Conservation (phyloP, 1,284 basidiomycete species). For the Ganoderma lingzhi region DNA sequence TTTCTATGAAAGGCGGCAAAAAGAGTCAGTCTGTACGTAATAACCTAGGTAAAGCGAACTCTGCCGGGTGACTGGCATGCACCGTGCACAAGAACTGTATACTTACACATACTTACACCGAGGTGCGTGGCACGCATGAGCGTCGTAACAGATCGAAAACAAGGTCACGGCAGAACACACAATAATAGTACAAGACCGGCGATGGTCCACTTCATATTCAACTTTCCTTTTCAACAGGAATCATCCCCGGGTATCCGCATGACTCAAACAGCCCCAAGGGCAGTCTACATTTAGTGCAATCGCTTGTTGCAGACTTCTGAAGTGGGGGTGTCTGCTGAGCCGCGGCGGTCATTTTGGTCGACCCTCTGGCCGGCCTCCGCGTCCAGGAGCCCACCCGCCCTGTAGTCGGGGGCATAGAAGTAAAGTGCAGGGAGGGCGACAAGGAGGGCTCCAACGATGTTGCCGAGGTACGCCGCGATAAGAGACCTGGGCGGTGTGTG, state of each 20-base stretch:
- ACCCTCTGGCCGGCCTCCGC: conserved; percentile 48
- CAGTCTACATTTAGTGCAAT: background rate
- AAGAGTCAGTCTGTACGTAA: no score
- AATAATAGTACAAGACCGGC: background rate
- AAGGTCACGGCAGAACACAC: background rate
- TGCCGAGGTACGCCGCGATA: conserved; percentile 73
- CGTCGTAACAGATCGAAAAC: background rate
- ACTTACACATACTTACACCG: no score
- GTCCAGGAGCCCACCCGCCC: conserved; percentile 42
- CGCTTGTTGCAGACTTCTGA: background rate
- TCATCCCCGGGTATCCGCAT: background rate
- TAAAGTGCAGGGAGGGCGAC: conserved; percentile 69
- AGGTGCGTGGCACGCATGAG: background rate
- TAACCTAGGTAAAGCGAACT: no score
- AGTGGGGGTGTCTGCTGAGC: background rate
- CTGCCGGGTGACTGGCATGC: no score
- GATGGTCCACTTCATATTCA: background rate
- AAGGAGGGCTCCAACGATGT: conserved; percentile 71
- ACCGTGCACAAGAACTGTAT: no score
- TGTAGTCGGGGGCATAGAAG: conserved; percentile 65
- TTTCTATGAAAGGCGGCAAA: no score
- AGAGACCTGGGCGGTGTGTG: conserved; percentile 56
- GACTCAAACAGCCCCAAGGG: background rate
- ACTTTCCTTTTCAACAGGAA: background rate
- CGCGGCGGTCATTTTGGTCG: background rate